phyloP scores from a whole-genome alignment of 2,329 filamentous ascomycete species.

The Cytospora piceicola region DNA sequence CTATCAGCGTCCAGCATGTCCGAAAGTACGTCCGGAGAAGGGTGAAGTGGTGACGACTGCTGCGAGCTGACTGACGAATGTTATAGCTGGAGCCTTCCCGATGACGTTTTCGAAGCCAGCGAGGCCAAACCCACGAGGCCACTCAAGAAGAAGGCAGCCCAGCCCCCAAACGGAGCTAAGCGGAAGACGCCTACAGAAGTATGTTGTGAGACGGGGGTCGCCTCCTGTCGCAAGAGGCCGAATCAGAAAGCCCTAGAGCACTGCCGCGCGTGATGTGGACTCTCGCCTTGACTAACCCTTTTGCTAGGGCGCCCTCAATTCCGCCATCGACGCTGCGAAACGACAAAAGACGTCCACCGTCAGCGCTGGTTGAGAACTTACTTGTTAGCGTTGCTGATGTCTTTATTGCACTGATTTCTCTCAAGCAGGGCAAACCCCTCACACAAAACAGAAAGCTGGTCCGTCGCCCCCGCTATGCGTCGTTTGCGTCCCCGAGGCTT shows the following conservation, averaged over 20 bases:
- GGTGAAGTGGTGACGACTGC: not conserved
- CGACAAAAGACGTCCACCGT: constrained; percentile 34
- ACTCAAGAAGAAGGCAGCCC: constrained; percentile 55
- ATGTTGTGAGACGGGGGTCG: constrained; percentile 31
- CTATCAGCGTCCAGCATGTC: constrained; percentile 79
- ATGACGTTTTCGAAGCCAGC: constrained; percentile 83
- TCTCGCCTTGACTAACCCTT: constrained; percentile 29
- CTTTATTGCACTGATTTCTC: constrained; percentile 29
- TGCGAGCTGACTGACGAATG: constrained; percentile 30
- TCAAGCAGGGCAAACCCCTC: constrained; percentile 27
- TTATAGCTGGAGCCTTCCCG: constrained; percentile 79
- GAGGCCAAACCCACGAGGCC: constrained; percentile 70
- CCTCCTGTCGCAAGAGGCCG: constrained; percentile 17
- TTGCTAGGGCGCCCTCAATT: constrained; percentile 23
- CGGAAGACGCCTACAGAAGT: constrained; percentile 52
- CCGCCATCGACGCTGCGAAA: constrained; percentile 27
- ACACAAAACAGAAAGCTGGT: constrained; percentile 19
- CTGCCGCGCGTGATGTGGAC: not conserved
- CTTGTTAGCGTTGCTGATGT: constrained; percentile 11
- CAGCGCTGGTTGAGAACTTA: constrained; percentile 38
- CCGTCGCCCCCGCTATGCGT: constrained; percentile 1
- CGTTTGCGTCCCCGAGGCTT: not conserved
- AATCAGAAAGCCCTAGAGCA: not conserved
- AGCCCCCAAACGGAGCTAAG: constrained; percentile 48
- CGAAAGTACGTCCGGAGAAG: constrained; percentile 68